Percentiles rank a stretch among this genome's conserved stretches.
Evolutionary conservation across 495 filamentous ascomycete species (phyloP).

Genomic region (Penicillium riverlandense): DNA sequence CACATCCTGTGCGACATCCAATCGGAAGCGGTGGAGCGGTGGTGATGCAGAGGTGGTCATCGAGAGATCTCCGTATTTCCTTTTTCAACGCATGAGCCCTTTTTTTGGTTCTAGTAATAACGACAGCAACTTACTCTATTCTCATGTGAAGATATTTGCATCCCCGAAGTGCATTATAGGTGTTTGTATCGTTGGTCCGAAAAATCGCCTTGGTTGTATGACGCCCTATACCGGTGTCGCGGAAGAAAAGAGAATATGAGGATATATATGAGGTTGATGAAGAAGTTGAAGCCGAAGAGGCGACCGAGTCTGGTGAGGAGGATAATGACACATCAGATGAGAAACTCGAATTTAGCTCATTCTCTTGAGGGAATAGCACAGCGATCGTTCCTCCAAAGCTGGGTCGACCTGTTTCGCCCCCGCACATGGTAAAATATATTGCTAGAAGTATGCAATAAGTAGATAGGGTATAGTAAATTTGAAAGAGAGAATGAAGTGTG

Average conservation of each 20-base stretch:
- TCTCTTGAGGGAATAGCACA: constrained; percentile 16
- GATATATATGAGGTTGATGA: constrained; percentile 10
- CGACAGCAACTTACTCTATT: constrained; percentile 23
- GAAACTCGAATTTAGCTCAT: constrained; percentile 3
- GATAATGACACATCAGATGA: constrained; percentile 19
- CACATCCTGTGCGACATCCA: constrained; percentile 8
- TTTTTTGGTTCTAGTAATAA: not conserved
- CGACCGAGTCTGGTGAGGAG: constrained; percentile 18
- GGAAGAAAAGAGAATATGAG: constrained; percentile 31
- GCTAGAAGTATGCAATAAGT: not conserved
- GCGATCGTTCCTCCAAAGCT: constrained; percentile 20
- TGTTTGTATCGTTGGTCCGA: constrained; percentile 17
- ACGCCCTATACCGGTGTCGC: constrained; percentile 9
- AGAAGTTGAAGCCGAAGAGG: constrained; percentile 7
- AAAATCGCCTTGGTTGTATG: constrained; percentile 22
- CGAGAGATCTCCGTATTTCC: constrained; percentile 32
- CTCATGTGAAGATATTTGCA: constrained; percentile 19
- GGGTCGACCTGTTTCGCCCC: constrained; percentile 15
- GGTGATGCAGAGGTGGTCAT: not conserved
- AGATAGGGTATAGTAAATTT: not conserved
- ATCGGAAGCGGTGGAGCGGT: constrained; percentile 19
- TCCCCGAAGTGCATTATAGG: constrained; percentile 8
- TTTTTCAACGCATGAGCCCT: not conserved
- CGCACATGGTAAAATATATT: constrained; percentile 11
- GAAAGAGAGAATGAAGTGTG: no score